These are phyloP conservation scores for Staphylotrichum tortipilum DNA, from an alignment of 495 filamentous ascomycete genomes.

Conservation along the genomic window DNA sequence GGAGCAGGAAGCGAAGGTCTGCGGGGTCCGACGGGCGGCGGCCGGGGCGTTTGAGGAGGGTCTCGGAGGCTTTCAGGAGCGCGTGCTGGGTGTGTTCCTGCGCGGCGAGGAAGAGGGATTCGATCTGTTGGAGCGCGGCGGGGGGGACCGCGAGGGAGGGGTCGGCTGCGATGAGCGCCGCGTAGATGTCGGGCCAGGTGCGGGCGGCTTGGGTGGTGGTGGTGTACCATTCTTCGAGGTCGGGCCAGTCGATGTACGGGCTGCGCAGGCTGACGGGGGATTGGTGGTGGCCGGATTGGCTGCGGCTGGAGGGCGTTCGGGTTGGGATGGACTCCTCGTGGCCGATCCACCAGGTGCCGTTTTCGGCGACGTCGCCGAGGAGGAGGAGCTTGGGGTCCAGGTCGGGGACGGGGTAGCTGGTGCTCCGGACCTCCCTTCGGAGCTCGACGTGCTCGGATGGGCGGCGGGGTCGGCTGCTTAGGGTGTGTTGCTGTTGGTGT, in stretches of 20 bases:
- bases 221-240: slow-evolving; percentile 67
- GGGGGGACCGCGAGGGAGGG: slow-evolving; percentile 18
- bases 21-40: slow-evolving; percentile 58
- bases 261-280: slow-evolving; percentile 50
- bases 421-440: slow-evolving; percentile 22
- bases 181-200: slow-evolving; percentile 49
- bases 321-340: slow-evolving; percentile 34
- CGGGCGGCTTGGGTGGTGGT: slow-evolving; percentile 51
- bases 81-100: slow-evolving; percentile 58
- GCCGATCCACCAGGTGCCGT: slow-evolving; percentile 77
- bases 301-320: slow-evolving; percentile 26
- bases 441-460: slow-evolving; percentile 8
- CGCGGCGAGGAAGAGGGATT: slow-evolving; percentile 55
- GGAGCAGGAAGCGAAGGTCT: slow-evolving; percentile 73
- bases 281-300: slow-evolving; percentile 23
- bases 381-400: slow-evolving; percentile 72
- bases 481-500: no score
- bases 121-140: slow-evolving; percentile 40
- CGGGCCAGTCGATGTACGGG: slow-evolving; percentile 69
- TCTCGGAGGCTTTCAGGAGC: slow-evolving; percentile 76
- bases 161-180: slow-evolving; percentile 31
- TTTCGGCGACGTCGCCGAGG: slow-evolving; percentile 73
- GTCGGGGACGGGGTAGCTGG: slow-evolving; percentile 31
- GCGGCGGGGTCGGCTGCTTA: slow-evolving; percentile 14
- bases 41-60: slow-evolving; percentile 75